Conservation (phyloP, 2,329 filamentous ascomycete genomes). For the Neonectria ditissima region DNA sequence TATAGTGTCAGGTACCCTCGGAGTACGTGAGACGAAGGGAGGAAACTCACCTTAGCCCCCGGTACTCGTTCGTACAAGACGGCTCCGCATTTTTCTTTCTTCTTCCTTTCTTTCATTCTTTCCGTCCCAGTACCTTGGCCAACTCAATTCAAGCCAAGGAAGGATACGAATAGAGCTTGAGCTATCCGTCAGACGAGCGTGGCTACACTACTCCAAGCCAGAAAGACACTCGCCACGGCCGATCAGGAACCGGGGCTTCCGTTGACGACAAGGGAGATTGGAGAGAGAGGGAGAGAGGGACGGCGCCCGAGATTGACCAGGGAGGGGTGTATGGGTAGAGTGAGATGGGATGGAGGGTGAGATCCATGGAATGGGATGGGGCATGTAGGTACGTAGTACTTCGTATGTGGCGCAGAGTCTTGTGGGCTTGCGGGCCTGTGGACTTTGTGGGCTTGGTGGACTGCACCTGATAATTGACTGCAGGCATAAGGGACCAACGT, state of each 20-base stretch:
- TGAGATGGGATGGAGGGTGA: slow-evolving; percentile 11
- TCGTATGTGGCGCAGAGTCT: background rate
- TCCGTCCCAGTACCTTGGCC: too few species aligned
- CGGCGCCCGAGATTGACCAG: too few species aligned
- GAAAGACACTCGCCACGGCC: slow-evolving; percentile 21
- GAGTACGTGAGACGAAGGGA: too few species aligned
- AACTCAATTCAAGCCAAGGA: slow-evolving; percentile 14
- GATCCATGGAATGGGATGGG: background rate
- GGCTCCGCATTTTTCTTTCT: background rate
- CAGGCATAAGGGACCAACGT: background rate
- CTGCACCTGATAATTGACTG: background rate
- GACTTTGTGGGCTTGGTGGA: too few species aligned
- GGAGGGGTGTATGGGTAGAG: background rate
- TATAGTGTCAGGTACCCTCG: background rate
- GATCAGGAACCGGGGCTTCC: slow-evolving; percentile 22
- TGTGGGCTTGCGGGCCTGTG: background rate
- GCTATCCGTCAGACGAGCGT: slow-evolving; percentile 5
- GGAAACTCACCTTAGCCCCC: too few species aligned
- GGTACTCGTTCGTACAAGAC: background rate
- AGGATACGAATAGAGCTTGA: background rate
- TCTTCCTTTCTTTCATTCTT: too few species aligned
- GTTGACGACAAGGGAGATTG: slow-evolving; percentile 14
- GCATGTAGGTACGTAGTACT: too few species aligned
- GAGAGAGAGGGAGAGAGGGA: slow-evolving; percentile 3
- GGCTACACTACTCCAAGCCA: slow-evolving; percentile 12